Percentiles rank a stretch among this genome's conserved stretches.
These are phyloP conservation scores for Neofusicoccum umdonicola DNA, from an alignment of 2,329 filamentous ascomycete species.

Conservation along the genomic window DNA sequence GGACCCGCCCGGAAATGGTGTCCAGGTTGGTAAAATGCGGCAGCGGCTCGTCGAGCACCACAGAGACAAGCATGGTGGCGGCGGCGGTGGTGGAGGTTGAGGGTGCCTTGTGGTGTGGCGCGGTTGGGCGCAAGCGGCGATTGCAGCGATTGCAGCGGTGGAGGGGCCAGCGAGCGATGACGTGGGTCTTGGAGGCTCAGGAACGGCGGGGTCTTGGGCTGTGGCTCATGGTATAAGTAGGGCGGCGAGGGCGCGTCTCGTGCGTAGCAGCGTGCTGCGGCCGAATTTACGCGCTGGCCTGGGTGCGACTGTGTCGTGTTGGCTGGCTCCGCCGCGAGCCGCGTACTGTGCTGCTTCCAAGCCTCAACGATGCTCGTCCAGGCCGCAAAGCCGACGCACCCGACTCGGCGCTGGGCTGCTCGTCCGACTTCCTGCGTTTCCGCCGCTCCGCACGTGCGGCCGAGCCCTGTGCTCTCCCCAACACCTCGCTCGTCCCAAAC, in stretches of 20 bases:
- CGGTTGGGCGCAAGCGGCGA: neutral
- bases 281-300: neutral
- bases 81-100: constrained; percentile 31
- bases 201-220: neutral
- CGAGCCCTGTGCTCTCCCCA: too few relatives aligned
- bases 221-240: neutral
- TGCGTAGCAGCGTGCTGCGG: neutral
- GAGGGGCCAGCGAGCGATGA: neutral
- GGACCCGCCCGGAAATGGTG: constrained; percentile 59
- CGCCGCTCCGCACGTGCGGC: too few relatives aligned
- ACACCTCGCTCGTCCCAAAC: too few relatives aligned
- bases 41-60: constrained; percentile 63
- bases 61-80: constrained; percentile 61
- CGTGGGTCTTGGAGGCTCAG: neutral
- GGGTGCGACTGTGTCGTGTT: neutral
- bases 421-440: neutral
- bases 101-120: neutral
- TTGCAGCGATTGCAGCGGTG: neutral
- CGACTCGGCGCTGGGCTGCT: neutral
- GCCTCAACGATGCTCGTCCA: neutral
- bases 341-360: constrained; percentile 2
- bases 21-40: constrained; percentile 81
- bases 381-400: neutral
- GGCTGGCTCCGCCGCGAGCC: constrained; percentile 8
- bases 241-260: neutral